These are phyloP conservation scores for Hypoxylon fragiforme DNA, from an alignment of 495 filamentous ascomycete genomes.

Conservation along the genomic window DNA sequence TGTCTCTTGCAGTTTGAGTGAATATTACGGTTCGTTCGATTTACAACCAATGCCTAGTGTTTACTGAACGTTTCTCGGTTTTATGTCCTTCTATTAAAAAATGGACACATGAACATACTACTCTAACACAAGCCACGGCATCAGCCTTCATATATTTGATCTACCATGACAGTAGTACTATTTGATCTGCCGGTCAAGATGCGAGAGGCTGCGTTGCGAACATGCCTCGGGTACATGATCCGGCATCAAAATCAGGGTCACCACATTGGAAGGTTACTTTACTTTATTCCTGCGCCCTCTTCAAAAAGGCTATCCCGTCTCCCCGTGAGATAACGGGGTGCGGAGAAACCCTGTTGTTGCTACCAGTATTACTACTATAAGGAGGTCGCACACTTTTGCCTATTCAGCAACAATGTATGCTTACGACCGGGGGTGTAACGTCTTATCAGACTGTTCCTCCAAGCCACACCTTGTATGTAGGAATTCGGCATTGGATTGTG, in stretches of 20 bases:
- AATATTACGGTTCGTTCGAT: too few relatives aligned
- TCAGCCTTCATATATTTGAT: neutral
- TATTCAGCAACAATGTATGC: neutral
- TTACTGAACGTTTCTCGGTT: too few relatives aligned
- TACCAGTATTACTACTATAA: neutral
- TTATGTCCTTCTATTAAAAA: too few relatives aligned
- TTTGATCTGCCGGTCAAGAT: constrained; percentile 24
- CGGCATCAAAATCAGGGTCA: constrained; percentile 5
- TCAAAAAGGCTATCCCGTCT: constrained; percentile 15
- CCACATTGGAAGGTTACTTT: constrained; percentile 6
- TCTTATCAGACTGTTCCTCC: neutral
- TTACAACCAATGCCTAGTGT: too few relatives aligned
- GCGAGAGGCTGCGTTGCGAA: neutral
- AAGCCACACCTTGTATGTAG: too few relatives aligned
- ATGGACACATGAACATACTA: too few relatives aligned
- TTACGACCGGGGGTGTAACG: neutral
- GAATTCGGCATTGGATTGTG: too few relatives aligned
- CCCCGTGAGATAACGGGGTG: constrained; percentile 5
- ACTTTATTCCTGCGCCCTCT: constrained; percentile 9
- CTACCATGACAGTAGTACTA: neutral
- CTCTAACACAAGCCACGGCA: too few relatives aligned
- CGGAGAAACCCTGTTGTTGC: constrained; percentile 24
- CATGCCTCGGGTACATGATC: constrained; percentile 7
- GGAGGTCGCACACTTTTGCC: neutral
- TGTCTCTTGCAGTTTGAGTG: too few relatives aligned